Evolutionary conservation across 768 basidiomycete genomes (phyloP).

Genomic region (Auriculariales sp.): DNA sequence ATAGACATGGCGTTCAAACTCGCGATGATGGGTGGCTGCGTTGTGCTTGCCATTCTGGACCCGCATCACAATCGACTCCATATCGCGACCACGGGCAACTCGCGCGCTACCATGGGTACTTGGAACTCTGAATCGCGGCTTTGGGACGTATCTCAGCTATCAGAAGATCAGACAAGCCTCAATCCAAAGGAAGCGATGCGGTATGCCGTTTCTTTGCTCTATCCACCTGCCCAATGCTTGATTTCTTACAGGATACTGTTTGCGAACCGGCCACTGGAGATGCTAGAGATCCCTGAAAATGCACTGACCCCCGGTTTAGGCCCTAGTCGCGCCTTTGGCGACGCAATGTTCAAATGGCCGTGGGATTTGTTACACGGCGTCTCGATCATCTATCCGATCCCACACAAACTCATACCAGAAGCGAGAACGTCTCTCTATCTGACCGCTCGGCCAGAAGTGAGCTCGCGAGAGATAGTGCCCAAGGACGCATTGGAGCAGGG

Average conservation of each 20-base stretch:
- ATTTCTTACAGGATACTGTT: too few species aligned
- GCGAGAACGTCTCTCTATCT: conserved; percentile 91
- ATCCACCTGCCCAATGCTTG: too few species aligned
- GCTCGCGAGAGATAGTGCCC: conserved; percentile 39
- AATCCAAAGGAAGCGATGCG: conserved; percentile 74
- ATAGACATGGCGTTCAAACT: not conserved
- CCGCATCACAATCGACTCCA: conserved; percentile 70
- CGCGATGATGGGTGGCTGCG: conserved; percentile 45
- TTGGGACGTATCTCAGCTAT: conserved; percentile 45
- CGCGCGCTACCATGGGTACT: conserved; percentile 87
- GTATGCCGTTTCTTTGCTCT: conserved; percentile 28
- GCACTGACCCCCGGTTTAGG: conserved; percentile 26
- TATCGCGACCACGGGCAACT: conserved; percentile 86
- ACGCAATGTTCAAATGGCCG: conserved; percentile 29
- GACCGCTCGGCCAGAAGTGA: conserved; percentile 68
- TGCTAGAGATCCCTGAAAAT: conserved; percentile 17
- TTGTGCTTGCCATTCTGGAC: conserved; percentile 77
- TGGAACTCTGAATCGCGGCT: conserved; percentile 32
- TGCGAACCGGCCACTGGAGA: conserved; percentile 9
- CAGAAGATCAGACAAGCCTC: conserved; percentile 90
- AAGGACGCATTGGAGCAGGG: too few species aligned
- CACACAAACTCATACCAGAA: too few species aligned
- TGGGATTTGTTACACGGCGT: too few species aligned
- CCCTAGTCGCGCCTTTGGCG: conserved; percentile 28
- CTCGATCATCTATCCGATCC: too few species aligned